A percentile compares a stretch with the other conserved stretches of the same genome.
phyloP scores from a whole-genome alignment of 2,329 filamentous ascomycete genomes.

The Blumeria graminis region DNA sequence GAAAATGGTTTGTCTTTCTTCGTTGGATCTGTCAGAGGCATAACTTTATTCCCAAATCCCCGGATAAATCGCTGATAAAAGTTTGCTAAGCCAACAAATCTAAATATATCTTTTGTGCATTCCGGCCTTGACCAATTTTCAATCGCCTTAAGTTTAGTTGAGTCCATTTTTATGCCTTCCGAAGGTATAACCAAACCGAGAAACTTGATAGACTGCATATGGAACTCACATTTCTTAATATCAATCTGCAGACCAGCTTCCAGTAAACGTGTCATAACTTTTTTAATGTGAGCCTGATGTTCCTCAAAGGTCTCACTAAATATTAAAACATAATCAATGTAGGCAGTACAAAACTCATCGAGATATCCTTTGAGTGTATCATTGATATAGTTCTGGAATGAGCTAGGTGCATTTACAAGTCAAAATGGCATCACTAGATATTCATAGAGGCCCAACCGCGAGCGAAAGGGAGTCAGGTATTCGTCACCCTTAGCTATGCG shows the following conservation, averaged over 20 bases:
- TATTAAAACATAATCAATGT: neutral
- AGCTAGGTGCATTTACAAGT: neutral
- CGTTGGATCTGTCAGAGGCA: neutral
- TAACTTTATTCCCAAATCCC: neutral
- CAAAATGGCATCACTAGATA: neutral
- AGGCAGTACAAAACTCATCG: neutral
- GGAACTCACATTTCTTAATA: no score
- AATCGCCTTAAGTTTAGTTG: no score
- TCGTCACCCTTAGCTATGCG: neutral
- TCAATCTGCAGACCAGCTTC: no score
- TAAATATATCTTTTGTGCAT: no score
- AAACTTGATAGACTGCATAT: no score
- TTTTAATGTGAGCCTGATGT: neutral
- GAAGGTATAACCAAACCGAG: no score
- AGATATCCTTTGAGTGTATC: neutral
- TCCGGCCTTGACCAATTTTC: no score
- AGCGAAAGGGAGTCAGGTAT: neutral
- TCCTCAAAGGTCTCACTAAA: neutral
- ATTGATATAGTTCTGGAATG: neutral
- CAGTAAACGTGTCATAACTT: no score
- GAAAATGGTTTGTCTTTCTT: neutral
- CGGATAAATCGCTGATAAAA: neutral
- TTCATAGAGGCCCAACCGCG: neutral
- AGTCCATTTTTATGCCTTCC: no score
- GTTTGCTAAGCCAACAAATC: no score